Base-by-base conservation (phyloP, 352 stramenopile species). In the Thraustochytrium striatum region DNA sequence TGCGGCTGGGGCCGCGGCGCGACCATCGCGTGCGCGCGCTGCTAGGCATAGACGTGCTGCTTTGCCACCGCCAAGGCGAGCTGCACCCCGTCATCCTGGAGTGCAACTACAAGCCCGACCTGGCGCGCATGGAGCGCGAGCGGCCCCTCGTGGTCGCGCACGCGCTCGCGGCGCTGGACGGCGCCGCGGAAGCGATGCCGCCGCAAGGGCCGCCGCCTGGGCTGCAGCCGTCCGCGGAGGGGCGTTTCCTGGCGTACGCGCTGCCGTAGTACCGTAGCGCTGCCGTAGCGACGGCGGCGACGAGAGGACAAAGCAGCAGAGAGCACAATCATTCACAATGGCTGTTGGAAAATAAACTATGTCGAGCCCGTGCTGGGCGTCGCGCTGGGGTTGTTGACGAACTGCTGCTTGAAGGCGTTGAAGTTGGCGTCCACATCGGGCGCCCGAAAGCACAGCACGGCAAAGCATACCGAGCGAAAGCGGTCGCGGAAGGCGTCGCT, bases 91-190 rank as follows among this genome's bases (percentile, higher is more conserved):
- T 75, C 9, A 55, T 75, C 32, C 52, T 75, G 9, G 65, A 75
- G 65, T 75, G 65, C 50, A 75, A 75, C 35, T 75, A 75, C 65
- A 75, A 75, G 65, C 65, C 65, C 16, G 65, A 75, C 36, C 43
- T 55, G n/a, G 9, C 32, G 35, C 65, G 65, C 0, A 16, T 70
- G 2, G 11, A 44, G 3, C 13, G 53, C 35, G 5, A 70, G 59
- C 59, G 59, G 30, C 59, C 59, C 16, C 35, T n/a, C 3, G 50
- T 70, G 9, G 35, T 70, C 32, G 35, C 50, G 35, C 59, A 70
- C 21, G 0, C n/a, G 9, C 53, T 70, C n/a, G n/a, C n/a, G n/a
- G n/a, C n/a, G n/a, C n/a, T n/a, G n/a, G n/a, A n/a, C n/a, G n/a
- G n/a, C n/a, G n/a, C n/a, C n/a, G n/a, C n/a, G n/a, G n/a, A n/a